Base-by-base conservation (phyloP, 768 basidiomycete species). In the Lentinula guzmanii region DNA sequence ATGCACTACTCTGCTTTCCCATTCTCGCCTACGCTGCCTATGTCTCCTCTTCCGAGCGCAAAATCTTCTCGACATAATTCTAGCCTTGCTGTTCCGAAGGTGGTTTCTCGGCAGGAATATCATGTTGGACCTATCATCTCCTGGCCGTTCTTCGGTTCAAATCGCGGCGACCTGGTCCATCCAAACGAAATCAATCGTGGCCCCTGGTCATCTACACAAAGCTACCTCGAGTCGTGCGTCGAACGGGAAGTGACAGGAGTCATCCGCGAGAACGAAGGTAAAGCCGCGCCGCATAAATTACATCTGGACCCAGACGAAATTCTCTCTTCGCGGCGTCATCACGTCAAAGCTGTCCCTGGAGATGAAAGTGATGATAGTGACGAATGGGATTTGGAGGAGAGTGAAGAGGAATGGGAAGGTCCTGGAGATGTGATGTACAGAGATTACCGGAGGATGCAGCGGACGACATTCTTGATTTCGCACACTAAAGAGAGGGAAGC, bases 71-170 rank as follows among this genome's bases (percentile, higher is more conserved):
- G n/a, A 70, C 73, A 1, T 66, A 74, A 42, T 70, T 57, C 53
- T 63, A 28, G 46, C 64, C 54, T 51, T 53, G 24, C 58, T 33
- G 56, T 60, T 63, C 16, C 41, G 13, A 56, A 56, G 16, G 6
- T 41, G 10, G 13, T 16, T 28, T 42, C 41, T 56, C 55, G 31
- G 46, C 66, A 70, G 39, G 76, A 80, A 55, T 83, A 80, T 71
- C 82, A 86, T 54, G 78, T 93, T 48, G 91, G 91, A 3, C 88
- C 89, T 7, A 93, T 94, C 67, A 83, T 93, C 54, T 92, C 91
- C 3, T 94, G 92, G 91, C 89, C 91, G 1, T 94, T 93, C 79
- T 94, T 94, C 70, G 91, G 91, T 51, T 88, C 90, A 4, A 86
- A 87, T 64, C 81, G 92, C 43, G 91, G 91, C 35, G 86, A 90